Evolutionary conservation across 2,329 filamentous ascomycete species (phyloP).

Genomic region (Sphaerulina vaccinii): DNA sequence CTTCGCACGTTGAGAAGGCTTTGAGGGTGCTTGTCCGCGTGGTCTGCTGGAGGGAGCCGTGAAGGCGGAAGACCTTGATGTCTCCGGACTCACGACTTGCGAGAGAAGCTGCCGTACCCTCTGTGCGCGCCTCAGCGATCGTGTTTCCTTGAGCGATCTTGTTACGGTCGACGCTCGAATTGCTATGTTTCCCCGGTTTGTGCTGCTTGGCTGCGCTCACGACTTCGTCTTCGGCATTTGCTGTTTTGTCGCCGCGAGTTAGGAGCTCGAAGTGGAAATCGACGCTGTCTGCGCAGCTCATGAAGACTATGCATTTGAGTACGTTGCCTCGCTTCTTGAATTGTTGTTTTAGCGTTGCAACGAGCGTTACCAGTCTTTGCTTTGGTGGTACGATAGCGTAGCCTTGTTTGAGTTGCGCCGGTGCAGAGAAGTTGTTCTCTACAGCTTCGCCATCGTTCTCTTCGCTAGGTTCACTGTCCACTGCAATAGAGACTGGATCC

Average conservation of each 20-base stretch:
- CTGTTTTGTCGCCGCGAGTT: conserved; percentile 45
- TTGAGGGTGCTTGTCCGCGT: conserved; percentile 82
- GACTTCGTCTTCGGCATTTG: conserved; percentile 31
- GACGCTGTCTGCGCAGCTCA: conserved; percentile 94
- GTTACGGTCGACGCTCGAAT: conserved; percentile 37
- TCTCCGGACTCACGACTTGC: conserved; percentile 64
- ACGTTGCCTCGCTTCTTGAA: conserved; percentile 86
- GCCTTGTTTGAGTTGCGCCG: conserved; percentile 89
- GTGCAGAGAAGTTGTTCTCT: conserved; percentile 69
- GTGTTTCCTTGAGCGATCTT: conserved; percentile 44
- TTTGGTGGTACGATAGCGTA: conserved; percentile 88
- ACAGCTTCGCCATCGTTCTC: conserved; percentile 46
- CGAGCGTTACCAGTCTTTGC: conserved; percentile 81
- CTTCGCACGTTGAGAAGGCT: conserved; percentile 70
- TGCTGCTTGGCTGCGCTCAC: conserved; percentile 17
- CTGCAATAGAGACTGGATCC: conserved; percentile 83
- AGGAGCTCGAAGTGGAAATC: conserved; percentile 94
- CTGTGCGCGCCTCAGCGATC: conserved; percentile 50
- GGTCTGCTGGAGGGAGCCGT: conserved; percentile 86
- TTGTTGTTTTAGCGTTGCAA: conserved; percentile 78
- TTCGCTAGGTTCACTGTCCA: conserved; percentile 53
- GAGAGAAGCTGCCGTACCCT: conserved; percentile 40
- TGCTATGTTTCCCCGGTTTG: conserved; percentile 24
- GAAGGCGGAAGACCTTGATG: conserved; percentile 80
- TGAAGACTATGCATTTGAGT: conserved; percentile 96